phyloP scores from a whole-genome alignment of 768 basidiomycete species.

The Pleurotus platypus region DNA sequence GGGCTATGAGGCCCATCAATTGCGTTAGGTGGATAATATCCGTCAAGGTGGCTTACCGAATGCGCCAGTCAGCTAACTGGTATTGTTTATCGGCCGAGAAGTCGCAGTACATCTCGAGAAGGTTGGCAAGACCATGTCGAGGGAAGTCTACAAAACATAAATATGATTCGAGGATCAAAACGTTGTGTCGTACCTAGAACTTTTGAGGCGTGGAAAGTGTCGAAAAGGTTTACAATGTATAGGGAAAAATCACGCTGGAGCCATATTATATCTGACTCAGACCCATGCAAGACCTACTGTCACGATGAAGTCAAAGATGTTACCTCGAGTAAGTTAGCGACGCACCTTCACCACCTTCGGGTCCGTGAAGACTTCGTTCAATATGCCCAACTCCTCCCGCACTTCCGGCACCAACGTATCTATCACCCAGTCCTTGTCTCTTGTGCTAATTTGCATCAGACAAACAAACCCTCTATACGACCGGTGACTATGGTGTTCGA shows the following conservation, averaged over 20 bases:
- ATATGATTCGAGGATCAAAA: neutral
- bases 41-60: constrained; percentile 47
- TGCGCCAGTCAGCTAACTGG: constrained; percentile 97
- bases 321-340: constrained; percentile 1
- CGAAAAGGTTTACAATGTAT: constrained; percentile 94
- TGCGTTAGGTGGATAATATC: neutral
- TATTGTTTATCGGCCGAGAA: constrained; percentile 93
- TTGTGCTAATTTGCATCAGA: constrained; percentile 87
- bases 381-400: constrained; percentile 65
- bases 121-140: constrained; percentile 76
- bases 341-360: constrained; percentile 81
- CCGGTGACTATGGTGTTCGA: constrained; percentile 91
- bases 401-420: constrained; percentile 65
- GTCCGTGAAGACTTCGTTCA: constrained; percentile 85
- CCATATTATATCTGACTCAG: constrained; percentile 93
- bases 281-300: constrained; percentile 85
- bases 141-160: constrained; percentile 60
- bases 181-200: constrained; percentile 51
- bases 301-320: neutral
- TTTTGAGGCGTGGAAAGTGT: constrained; percentile 94
- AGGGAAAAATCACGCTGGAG: constrained; percentile 93
- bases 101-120: constrained; percentile 87
- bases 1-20: constrained; percentile 40
- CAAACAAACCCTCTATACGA: constrained; percentile 87
- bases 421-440: constrained; percentile 82